A percentile compares a stretch with the other conserved stretches of the same genome.
These are phyloP conservation scores for Coniella vitis DNA, from an alignment of 2,329 filamentous ascomycete genomes.

Conservation along the genomic window DNA sequence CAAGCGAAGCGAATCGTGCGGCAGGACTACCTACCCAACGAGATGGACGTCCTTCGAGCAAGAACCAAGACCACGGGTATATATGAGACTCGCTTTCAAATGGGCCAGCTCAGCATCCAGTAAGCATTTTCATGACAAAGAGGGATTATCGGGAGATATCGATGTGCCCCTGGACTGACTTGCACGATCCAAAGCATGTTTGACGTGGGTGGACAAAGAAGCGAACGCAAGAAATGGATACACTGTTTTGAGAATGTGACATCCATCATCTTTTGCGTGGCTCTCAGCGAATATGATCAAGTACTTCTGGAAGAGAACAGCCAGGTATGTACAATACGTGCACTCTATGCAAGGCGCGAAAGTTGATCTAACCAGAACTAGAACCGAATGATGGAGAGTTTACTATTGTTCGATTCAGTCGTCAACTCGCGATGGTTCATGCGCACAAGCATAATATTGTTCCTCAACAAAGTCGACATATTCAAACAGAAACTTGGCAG, in stretches of 20 bases:
- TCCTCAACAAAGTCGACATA: slow-evolving; percentile 97
- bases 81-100: slow-evolving; percentile 96
- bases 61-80: slow-evolving; percentile 98
- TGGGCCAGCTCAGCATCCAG: slow-evolving; percentile 99
- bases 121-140: slow-evolving; percentile 33
- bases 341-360: neutral
- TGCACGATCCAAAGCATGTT: slow-evolving; percentile 82
- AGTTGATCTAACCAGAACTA: slow-evolving; percentile 31
- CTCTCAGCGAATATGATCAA: slow-evolving; percentile 96
- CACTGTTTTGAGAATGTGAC: slow-evolving; percentile 99
- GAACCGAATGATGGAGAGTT: slow-evolving; percentile 99
- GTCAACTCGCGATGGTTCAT: slow-evolving; percentile 99
- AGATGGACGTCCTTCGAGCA: slow-evolving; percentile 90
- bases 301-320: slow-evolving; percentile 94
- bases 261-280: slow-evolving; percentile 98
- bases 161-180: slow-evolving; percentile 20
- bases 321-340: slow-evolving; percentile 56
- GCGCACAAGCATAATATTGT: slow-evolving; percentile 96
- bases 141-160: neutral
- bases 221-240: slow-evolving; percentile 99
- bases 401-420: slow-evolving; percentile 94
- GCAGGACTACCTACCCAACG: slow-evolving; percentile 81
- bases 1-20: slow-evolving; percentile 80
- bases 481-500: slow-evolving; percentile 91
- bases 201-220: slow-evolving; percentile 93